Conservation (phyloP, 805 yeast species). For the Grigorovia humatica region DNA sequence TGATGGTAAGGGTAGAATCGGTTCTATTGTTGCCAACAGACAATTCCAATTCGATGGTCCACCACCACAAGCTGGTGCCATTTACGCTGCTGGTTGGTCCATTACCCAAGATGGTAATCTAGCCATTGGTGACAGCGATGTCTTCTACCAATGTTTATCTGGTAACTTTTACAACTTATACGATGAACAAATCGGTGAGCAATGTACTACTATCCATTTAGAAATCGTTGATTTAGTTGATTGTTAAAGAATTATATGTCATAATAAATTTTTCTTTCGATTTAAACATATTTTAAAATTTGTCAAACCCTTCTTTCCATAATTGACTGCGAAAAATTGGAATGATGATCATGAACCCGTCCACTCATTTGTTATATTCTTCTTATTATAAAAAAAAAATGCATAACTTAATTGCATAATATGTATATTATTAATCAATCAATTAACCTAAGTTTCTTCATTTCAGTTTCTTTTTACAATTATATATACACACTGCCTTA, state of each 20-base stretch:
- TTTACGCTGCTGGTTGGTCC: slow-evolving; percentile 51
- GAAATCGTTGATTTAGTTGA: slow-evolving; percentile 39
- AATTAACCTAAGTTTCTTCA: not conserved
- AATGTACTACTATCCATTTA: slow-evolving; percentile 47
- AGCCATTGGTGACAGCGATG: slow-evolving; percentile 43
- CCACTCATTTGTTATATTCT: not conserved
- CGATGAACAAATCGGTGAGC: slow-evolving; percentile 42
- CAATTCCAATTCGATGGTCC: slow-evolving; percentile 69
- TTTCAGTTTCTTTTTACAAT: not conserved
- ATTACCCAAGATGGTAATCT: slow-evolving; percentile 40
- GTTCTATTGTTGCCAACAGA: slow-evolving; percentile 59
- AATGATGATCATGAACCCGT: not conserved
- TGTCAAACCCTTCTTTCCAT: not conserved
- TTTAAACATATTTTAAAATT: not conserved
- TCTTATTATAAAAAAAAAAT: not conserved
- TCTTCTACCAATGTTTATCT: slow-evolving; percentile 53
- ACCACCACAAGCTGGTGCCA: slow-evolving; percentile 58
- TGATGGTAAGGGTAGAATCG: slow-evolving; percentile 48
- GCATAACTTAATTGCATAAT: not conserved
- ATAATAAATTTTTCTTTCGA: not conserved
- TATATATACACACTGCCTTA: not conserved
- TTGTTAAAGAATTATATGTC: slow-evolving; percentile 12
- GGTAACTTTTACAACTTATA: slow-evolving; percentile 60
- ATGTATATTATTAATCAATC: not conserved
- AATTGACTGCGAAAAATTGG: not conserved